Conservation (phyloP, 2,329 filamentous ascomycete species). For the Colletotrichum tropicale region DNA sequence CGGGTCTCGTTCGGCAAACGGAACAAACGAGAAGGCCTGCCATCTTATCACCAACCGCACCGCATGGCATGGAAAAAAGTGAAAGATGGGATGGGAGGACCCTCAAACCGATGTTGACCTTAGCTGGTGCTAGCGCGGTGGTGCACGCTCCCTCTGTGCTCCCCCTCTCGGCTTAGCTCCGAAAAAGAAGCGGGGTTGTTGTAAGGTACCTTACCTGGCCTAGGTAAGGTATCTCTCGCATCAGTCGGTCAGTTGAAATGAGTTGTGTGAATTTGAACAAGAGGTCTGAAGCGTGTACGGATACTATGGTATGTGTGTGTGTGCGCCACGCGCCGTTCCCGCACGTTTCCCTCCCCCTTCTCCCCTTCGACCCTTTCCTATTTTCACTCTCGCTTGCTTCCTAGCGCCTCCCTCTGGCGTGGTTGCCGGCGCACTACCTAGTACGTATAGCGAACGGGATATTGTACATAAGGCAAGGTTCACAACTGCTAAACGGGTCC, state of each 20-base stretch:
- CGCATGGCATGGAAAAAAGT: neutral
- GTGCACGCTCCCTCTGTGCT: neutral
- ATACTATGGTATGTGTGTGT: neutral
- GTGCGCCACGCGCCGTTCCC: conserved; percentile 1
- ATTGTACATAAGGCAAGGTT: neutral
- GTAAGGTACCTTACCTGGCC: too few relatives aligned
- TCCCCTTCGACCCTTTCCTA: neutral
- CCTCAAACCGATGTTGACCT: neutral
- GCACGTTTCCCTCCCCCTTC: neutral
- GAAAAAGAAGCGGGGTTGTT: neutral
- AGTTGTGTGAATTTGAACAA: too few relatives aligned
- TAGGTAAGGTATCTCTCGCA: too few relatives aligned
- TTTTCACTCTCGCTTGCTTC: conserved; percentile 4
- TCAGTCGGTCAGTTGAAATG: too few relatives aligned
- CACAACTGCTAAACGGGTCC: too few relatives aligned
- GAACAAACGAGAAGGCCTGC: too few relatives aligned
- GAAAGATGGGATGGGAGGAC: neutral
- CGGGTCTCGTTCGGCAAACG: neutral
- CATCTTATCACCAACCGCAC: neutral
- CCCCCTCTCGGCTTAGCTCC: neutral
- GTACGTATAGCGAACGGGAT: neutral
- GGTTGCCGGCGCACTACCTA: neutral
- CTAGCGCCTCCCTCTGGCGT: neutral
- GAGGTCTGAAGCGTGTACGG: too few relatives aligned
- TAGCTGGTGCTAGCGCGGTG: neutral